Percentiles rank a stretch among this genome's conserved stretches.
Conservation (phyloP, 129 eudicot species). For the Lactuca saligna region DNA sequence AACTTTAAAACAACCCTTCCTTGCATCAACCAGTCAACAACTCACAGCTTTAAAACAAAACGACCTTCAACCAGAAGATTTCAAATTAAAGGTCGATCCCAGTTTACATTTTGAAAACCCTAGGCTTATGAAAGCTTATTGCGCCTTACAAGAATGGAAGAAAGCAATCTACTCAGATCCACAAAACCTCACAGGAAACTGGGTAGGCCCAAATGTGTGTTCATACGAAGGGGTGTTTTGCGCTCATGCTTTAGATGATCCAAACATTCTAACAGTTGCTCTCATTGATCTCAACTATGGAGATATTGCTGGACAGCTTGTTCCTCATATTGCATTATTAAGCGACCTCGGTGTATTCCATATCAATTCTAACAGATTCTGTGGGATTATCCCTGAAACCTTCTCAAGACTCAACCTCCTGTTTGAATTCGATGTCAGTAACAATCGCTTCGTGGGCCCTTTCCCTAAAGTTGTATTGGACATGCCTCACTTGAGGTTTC, state of each 20-base stretch:
- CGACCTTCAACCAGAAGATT: conserved; percentile 30
- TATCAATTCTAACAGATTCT: conserved; percentile 74
- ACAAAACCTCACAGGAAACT: conserved; percentile 44
- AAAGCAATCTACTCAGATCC: conserved; percentile 74
- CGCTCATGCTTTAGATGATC: conserved; percentile 50
- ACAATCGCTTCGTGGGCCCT: conserved; percentile 72
- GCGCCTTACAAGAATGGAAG: conserved; percentile 79
- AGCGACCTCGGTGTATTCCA: conserved; percentile 67
- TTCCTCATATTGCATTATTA: conserved; percentile 57
- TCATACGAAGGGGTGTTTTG: conserved; percentile 62
- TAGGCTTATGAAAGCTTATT: conserved; percentile 55
- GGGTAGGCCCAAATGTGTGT: conserved; percentile 81
- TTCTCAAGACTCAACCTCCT: conserved; percentile 41
- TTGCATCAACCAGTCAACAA: conserved; percentile 26
- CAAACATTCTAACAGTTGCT: conserved; percentile 48
- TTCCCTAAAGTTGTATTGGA: conserved; percentile 61
- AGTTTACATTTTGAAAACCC: conserved; percentile 38
- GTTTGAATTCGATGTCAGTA: conserved; percentile 74
- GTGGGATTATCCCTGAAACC: conserved; percentile 64
- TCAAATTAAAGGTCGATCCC: conserved; percentile 31
- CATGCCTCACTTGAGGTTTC: conserved; percentile 47
- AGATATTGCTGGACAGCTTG: conserved; percentile 86
- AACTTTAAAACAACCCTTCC: conserved; percentile 24
- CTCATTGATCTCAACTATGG: conserved; percentile 62
- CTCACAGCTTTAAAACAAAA: neutral